Evolutionary conservation across 2,329 filamentous ascomycete genomes (phyloP), one percentile per base, ranked within the genome.

Genomic region (Acrodontium crateriforme): DNA sequence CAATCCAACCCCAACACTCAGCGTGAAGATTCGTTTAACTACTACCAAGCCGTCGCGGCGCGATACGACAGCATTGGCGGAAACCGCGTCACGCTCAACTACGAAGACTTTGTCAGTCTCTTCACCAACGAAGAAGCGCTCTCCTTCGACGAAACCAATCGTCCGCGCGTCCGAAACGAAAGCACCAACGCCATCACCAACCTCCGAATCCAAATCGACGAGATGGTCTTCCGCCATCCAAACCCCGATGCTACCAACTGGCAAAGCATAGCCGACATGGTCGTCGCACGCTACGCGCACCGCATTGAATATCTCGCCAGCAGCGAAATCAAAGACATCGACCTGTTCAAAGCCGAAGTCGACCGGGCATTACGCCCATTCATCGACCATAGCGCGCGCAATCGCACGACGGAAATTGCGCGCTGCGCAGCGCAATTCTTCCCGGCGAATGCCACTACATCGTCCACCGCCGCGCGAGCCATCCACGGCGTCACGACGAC

Each of bases 191-290:
- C 56, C 2, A 39, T 69, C 13, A 36, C 44, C 1, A 36, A 41
- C 9, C 45, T 66, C 10, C 49, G 59, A 23, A 35, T 42, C 0
- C 63, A 70, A 12, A 46, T 78, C 1, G 52, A 52, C 3, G 31
- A 45, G 0, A 50, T 70, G 24, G 52, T 66, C 2, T 37, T 52
- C 16, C 38, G 52, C 8, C 49, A 52, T 9, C 15, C 41, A 16
- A 44, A 31, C 37, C 26, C 40, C 36, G 14, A 36, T 42, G 11
- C 45, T 9, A 27, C 6, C 37, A 39, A 80, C 41, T 84, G 79
- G 79, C 78, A 83, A 45, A 62, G 55, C 0, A 56, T 78, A 1
- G 62, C 65, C 0, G 79, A 85, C 40, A 63, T 78, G 59, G 56
- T 84, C 3, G 59, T 80, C 3, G 48, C 59, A 4, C 65, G 78